These are phyloP conservation scores for Fusarium solani-melongenae DNA, from an alignment of 2,329 filamentous ascomycete species.

Conservation along the genomic window DNA sequence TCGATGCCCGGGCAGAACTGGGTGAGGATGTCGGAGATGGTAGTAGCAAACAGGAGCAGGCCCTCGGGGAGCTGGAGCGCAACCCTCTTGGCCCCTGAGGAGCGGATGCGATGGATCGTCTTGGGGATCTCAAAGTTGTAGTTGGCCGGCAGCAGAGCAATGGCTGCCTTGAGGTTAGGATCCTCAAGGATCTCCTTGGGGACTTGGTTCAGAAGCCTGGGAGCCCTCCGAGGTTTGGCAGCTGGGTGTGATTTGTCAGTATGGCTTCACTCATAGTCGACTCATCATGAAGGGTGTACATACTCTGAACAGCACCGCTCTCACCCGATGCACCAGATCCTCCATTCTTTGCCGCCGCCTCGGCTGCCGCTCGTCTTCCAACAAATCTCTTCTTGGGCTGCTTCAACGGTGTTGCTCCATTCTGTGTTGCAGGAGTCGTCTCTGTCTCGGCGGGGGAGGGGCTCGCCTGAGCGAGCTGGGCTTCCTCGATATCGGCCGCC, in stretches of 20 bases:
- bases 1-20: conserved; percentile 93
- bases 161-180: conserved; percentile 85
- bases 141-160: conserved; percentile 88
- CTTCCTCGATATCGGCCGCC: conserved; percentile 71
- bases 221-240: conserved; percentile 75
- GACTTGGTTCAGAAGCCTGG: conserved; percentile 89
- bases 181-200: conserved; percentile 89
- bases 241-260: conserved; percentile 59
- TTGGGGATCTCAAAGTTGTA: conserved; percentile 99
- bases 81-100: conserved; percentile 80
- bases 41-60: conserved; percentile 93
- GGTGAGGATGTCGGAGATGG: conserved; percentile 94
- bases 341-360: conserved; percentile 63
- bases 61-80: conserved; percentile 98
- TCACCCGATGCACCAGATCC: conserved; percentile 38
- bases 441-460: conserved; percentile 28
- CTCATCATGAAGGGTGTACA: conserved; percentile 35
- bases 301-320: conserved; percentile 62
- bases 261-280: conserved; percentile 10
- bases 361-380: conserved; percentile 79
- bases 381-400: conserved; percentile 95
- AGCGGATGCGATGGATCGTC: conserved; percentile 93
- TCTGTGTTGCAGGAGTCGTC: conserved; percentile 33
- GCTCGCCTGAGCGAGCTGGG: conserved; percentile 50
- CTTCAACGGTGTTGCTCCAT: conserved; percentile 62